Evolutionary conservation across 2,329 filamentous ascomycete species (phyloP).

Genomic region (Fusarium drepaniforme): DNA sequence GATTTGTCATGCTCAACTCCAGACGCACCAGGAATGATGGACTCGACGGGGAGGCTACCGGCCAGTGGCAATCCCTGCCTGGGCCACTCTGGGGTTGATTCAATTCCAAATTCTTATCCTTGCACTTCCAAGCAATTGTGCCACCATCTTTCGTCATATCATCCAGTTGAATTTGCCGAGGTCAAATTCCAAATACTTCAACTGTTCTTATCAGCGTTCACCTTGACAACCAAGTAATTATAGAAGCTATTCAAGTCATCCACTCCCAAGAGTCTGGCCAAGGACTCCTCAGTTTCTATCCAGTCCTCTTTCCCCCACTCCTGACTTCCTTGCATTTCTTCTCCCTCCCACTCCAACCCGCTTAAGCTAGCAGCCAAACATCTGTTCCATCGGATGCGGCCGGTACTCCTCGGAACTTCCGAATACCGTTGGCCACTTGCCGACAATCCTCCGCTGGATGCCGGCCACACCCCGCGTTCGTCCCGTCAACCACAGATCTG

Average conservation of each 20-base stretch:
- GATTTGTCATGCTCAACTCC: constrained; percentile 21
- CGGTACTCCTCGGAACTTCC: constrained; percentile 13
- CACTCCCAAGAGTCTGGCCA: not conserved
- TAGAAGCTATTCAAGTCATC: not conserved
- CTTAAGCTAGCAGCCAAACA: not conserved
- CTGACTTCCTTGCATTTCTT: not conserved
- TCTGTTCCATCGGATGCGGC: not conserved
- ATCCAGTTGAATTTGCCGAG: constrained; percentile 9
- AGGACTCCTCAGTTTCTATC: not conserved
- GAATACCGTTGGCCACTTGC: constrained; percentile 16
- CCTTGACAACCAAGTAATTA: not conserved
- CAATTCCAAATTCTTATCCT: not conserved
- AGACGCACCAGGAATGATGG: not conserved
- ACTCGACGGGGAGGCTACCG: not conserved
- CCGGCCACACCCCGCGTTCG: not conserved
- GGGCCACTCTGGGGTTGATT: constrained; percentile 8
- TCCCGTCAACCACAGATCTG: not conserved
- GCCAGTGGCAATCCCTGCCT: not conserved
- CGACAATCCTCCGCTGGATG: constrained; percentile 16
- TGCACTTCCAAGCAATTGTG: not conserved
- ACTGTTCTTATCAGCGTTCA: not conserved
- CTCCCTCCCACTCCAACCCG: not conserved
- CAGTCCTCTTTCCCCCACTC: not conserved
- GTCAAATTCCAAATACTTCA: not conserved
- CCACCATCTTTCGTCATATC: constrained; percentile 24